Evolutionary conservation across 192 early-diverging fungal genomes (phyloP), one percentile per base, ranked within the genome.

Genomic region (Coemansia sp.): DNA sequence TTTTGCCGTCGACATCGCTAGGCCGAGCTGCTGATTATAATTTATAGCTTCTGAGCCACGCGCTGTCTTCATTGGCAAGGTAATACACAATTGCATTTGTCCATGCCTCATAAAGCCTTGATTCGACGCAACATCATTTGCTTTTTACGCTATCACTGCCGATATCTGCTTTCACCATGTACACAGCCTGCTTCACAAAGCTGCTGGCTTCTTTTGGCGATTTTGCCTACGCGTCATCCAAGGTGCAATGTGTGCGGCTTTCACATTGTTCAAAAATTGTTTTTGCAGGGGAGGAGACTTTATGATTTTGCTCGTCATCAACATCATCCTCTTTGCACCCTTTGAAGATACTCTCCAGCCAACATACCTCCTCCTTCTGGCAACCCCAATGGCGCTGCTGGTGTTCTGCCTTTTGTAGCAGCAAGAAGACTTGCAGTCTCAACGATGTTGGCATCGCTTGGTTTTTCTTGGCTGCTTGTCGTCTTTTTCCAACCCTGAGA

Each of bases 151-250:
- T 21, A 7, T n/a, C 19, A 31, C 27, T 14, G 51, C 51, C 51
- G 16, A 54, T 31, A 54, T 54, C 27, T 54, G 51, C 51, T 54
- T 54, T 54, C 21, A 10, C 51, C 51, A 54, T 54, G 51, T 29
- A 31, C 51, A 9, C 31, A 16, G 51, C 51, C 51, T 50, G 46
- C 46, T 21, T 54, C 14, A 6, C 31, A 31, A 31, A 27, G 29
- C 11, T 29, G 29, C 24, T 29, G 4, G 51, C 51, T 31, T 51
- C 13, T 13, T 27, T 31, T 29, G 51, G 2, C 10, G 27, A 24
- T 14, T 54, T 29, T 10, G 27, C 27, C 16, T 16, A 4, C 29
- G 11, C 51, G 16, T 54, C 29, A 24, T 54, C 16, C 29, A 54
- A 54, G 16, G 51, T 31, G 51, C 51, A 54, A 6, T 29, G 51